Percentiles rank a stretch among this genome's conserved stretches.
Evolutionary conservation across 805 yeast genomes (phyloP).

Genomic region (Vanderwaltozyma tropicalis): DNA sequence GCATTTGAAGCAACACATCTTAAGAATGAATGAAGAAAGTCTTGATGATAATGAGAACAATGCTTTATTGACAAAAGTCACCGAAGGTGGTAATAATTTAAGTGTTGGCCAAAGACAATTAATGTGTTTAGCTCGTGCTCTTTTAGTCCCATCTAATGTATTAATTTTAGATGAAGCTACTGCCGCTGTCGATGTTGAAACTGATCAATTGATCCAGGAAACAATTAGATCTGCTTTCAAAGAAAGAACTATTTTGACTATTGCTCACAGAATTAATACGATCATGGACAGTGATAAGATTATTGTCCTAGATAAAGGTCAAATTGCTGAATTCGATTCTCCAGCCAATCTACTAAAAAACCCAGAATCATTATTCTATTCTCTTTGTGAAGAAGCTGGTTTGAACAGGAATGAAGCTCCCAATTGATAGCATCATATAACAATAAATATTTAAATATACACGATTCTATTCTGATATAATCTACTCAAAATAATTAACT

Average conservation of each 20-base stretch:
- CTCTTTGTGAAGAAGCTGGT: slow-evolving; percentile 78
- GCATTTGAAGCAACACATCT: slow-evolving; percentile 60
- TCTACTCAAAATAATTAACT: too few species aligned
- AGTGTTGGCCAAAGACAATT: slow-evolving; percentile 73
- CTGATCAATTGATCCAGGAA: slow-evolving; percentile 66
- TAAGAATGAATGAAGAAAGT: slow-evolving; percentile 43
- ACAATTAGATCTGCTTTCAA: slow-evolving; percentile 68
- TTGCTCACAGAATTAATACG: slow-evolving; percentile 78
- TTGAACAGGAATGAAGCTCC: background rate
- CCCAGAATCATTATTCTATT: slow-evolving; percentile 61
- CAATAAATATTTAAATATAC: too few species aligned
- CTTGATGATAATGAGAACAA: background rate
- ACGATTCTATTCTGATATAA: too few species aligned
- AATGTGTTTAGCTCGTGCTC: slow-evolving; percentile 73
- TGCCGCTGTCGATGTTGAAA: slow-evolving; percentile 81
- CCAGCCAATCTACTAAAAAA: slow-evolving; percentile 58
- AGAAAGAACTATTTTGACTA: slow-evolving; percentile 69
- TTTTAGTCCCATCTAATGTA: slow-evolving; percentile 51
- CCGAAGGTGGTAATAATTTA: slow-evolving; percentile 62
- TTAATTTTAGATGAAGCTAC: slow-evolving; percentile 78
- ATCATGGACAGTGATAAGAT: slow-evolving; percentile 74
- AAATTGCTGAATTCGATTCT: slow-evolving; percentile 65
- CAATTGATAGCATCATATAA: too few species aligned
- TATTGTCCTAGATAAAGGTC: slow-evolving; percentile 65
- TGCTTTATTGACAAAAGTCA: slow-evolving; percentile 38